phyloP scores from a whole-genome alignment of 2,329 filamentous ascomycete genomes.

The Monilinia fructicola region DNA sequence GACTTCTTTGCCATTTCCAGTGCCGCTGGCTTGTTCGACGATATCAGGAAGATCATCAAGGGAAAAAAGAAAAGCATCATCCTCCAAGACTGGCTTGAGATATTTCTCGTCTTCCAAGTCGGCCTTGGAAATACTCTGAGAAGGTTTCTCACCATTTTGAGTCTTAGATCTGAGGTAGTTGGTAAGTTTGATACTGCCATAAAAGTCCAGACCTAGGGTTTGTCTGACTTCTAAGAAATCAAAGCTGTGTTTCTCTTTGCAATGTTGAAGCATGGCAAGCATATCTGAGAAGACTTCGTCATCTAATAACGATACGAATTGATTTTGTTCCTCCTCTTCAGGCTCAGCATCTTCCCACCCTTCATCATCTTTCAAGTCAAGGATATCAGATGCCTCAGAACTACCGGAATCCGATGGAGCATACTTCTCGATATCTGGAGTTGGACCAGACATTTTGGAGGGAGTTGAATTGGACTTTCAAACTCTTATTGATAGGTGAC shows the following conservation, averaged over 20 bases:
- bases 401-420: conserved; percentile 41
- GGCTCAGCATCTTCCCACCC: conserved; percentile 60
- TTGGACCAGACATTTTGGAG: conserved; percentile 30
- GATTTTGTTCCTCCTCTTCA: conserved; percentile 58
- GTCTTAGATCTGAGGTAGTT: conserved; percentile 60
- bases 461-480: not conserved
- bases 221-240: conserved; percentile 64
- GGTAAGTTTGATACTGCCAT: conserved; percentile 71
- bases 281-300: conserved; percentile 64
- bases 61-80: conserved; percentile 85
- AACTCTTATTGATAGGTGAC: not conserved
- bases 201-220: conserved; percentile 64
- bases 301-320: conserved; percentile 68
- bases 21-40: conserved; percentile 37
- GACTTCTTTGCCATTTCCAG: conserved; percentile 34
- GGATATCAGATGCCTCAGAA: conserved; percentile 46
- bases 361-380: conserved; percentile 47
- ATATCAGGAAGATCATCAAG: conserved; percentile 72
- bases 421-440: conserved; percentile 27
- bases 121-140: conserved; percentile 53
- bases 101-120: conserved; percentile 76
- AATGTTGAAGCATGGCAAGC: conserved; percentile 64
- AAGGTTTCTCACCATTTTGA: conserved; percentile 45
- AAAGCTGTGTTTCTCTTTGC: conserved; percentile 64
- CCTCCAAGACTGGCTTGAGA: conserved; percentile 80